phyloP scores from a whole-genome alignment of 441 rosid genomes.

The Eruca vesicaria region DNA sequence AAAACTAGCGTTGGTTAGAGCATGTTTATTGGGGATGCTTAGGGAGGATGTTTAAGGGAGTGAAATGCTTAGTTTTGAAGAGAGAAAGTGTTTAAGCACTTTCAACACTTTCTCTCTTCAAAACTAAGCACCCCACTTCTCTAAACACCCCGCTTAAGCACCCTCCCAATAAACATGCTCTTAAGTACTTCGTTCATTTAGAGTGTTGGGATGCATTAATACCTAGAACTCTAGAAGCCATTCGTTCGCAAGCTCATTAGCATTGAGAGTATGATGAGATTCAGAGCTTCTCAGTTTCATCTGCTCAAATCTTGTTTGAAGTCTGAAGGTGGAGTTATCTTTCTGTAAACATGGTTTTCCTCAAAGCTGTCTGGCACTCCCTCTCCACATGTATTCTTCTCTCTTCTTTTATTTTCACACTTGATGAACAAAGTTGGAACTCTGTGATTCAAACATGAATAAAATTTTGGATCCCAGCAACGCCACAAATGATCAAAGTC shows the following conservation, averaged over 20 bases:
- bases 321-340: conserved; percentile 68
- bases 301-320: conserved; percentile 65
- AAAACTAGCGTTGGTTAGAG: too few species aligned
- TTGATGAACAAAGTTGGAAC: not conserved
- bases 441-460: not conserved
- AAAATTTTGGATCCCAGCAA: not conserved
- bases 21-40: too few species aligned
- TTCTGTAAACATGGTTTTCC: conserved; percentile 66
- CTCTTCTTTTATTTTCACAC: not conserved
- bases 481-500: not conserved
- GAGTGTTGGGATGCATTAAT: conserved; percentile 89
- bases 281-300: conserved; percentile 85
- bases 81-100: too few species aligned
- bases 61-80: too few species aligned
- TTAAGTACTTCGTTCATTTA: too few species aligned
- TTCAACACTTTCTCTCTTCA: too few species aligned
- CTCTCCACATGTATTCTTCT: conserved; percentile 55
- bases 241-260: conserved; percentile 71
- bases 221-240: conserved; percentile 72
- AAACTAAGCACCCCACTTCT: too few species aligned
- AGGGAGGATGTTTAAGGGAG: too few species aligned
- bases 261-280: conserved; percentile 72
- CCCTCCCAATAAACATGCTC: too few species aligned
- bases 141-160: too few species aligned
- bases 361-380: conserved; percentile 87